A percentile compares a stretch with the other conserved stretches of the same genome.
Evolutionary conservation across 345 rosid species (phyloP).

Genomic region (Laguncularia racemosa): DNA sequence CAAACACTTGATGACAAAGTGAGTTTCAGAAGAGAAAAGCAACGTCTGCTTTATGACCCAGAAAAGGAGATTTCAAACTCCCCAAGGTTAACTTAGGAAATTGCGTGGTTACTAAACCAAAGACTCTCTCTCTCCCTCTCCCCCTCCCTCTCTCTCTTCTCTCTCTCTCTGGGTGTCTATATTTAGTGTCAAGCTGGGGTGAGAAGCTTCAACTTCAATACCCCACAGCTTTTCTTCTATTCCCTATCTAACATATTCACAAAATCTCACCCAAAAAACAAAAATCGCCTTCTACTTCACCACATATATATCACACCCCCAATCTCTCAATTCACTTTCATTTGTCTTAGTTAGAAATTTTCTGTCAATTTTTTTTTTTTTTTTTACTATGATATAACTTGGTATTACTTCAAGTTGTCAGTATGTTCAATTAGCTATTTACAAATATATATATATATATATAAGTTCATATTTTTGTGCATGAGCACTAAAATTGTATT

Average conservation of each 20-base stretch:
- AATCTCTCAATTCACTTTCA: too few species aligned
- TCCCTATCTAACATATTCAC: constrained; percentile 28
- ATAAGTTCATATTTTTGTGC: not conserved
- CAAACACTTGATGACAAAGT: constrained; percentile 4
- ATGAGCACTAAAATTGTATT: not conserved
- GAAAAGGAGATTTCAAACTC: constrained; percentile 55
- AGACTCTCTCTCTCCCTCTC: too few species aligned
- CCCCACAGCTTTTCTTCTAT: constrained; percentile 36
- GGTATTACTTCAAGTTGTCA: too few species aligned
- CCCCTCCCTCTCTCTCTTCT: constrained; percentile 6
- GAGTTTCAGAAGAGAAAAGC: constrained; percentile 5
- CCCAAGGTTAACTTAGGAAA: constrained; percentile 7
- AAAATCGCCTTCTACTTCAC: not conserved
- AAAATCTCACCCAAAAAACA: constrained; percentile 10
- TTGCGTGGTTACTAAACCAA: constrained; percentile 5
- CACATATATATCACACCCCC: too few species aligned
- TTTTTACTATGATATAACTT: too few species aligned
- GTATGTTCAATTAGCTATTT: too few species aligned
- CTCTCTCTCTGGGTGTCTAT: constrained; percentile 30
- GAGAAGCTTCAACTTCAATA: constrained; percentile 22
- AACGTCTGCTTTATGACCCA: constrained; percentile 59
- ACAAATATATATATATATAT: too few species aligned
- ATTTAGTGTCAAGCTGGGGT: constrained; percentile 39
- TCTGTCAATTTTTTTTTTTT: too few species aligned
- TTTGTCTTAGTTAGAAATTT: too few species aligned